phyloP scores from a whole-genome alignment of 371 early-diverging fungal genomes.

The Dentiscutata heterogama region DNA sequence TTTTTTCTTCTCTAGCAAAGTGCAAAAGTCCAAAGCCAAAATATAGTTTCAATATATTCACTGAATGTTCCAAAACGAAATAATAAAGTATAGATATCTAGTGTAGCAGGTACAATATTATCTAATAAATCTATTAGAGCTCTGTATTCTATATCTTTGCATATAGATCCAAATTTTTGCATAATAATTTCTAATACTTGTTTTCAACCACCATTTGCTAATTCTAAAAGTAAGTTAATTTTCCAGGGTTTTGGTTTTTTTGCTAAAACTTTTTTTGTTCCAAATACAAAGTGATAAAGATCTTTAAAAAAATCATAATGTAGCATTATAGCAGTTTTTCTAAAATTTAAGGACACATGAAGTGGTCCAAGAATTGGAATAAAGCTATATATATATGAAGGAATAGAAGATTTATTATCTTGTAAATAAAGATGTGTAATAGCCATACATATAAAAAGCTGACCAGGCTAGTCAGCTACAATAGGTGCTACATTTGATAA shows the following conservation, averaged over 20 bases:
- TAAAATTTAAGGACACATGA: not conserved
- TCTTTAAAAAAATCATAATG: constrained; percentile 1
- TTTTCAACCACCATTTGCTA: not conserved
- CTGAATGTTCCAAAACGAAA: not conserved
- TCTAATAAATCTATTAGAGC: not conserved
- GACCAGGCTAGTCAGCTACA: constrained; percentile 21
- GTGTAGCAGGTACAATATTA: not conserved
- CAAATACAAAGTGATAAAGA: not conserved
- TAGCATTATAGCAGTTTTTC: not conserved
- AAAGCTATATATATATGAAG: not conserved
- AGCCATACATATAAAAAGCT: not conserved
- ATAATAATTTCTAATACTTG: not conserved
- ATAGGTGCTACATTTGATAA: not conserved
- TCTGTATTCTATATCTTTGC: not conserved
- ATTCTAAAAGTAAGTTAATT: no score
- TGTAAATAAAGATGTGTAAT: not conserved
- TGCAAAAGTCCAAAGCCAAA: not conserved
- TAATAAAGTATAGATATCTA: not conserved
- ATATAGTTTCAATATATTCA: not conserved
- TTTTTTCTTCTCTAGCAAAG: not conserved
- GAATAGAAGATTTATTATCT: not conserved
- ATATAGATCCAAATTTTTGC: not conserved
- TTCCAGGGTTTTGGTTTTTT: not conserved
- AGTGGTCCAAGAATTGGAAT: constrained; percentile 11
- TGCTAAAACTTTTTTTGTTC: not conserved